Percentiles rank a stretch among this genome's conserved stretches.
These are phyloP conservation scores for Aspergillus chevalieri DNA, from an alignment of 2,329 filamentous ascomycete species.

Conservation along the genomic window DNA sequence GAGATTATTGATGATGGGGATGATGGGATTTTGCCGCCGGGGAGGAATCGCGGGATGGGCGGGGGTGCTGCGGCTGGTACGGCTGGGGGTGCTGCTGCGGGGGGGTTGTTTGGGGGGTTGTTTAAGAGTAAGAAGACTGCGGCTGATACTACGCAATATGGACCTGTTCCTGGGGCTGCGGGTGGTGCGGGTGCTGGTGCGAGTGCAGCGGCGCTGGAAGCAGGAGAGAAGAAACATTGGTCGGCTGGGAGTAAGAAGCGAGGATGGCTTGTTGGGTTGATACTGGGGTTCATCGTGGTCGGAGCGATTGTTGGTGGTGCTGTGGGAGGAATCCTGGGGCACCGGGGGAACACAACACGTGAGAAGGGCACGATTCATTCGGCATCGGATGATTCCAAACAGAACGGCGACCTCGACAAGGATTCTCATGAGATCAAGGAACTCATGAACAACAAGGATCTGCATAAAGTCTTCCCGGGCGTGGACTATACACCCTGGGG, in stretches of 20 bases:
- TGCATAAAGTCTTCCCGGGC: constrained; percentile 91
- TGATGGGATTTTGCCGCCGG: constrained; percentile 62
- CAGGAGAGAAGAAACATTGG: constrained; percentile 61
- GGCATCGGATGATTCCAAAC: constrained; percentile 53
- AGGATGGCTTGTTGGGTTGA: constrained; percentile 62
- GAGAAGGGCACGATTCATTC: constrained; percentile 39
- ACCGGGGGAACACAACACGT: constrained; percentile 32
- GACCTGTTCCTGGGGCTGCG: constrained; percentile 41
- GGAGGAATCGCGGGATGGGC: constrained; percentile 15
- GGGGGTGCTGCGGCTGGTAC: constrained; percentile 38
- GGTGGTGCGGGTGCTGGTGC: no score
- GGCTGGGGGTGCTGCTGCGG: constrained; percentile 40
- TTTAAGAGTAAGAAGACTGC: constrained; percentile 36
- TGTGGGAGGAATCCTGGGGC: constrained; percentile 64
- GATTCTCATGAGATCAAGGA: constrained; percentile 73
- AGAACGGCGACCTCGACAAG: constrained; percentile 66
- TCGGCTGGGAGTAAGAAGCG: constrained; percentile 58
- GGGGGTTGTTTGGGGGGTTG: constrained; percentile 40
- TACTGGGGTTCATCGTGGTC: constrained; percentile 60
- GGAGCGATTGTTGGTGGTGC: constrained; percentile 68
- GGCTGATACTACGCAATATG: constrained; percentile 45
- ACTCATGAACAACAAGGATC: constrained; percentile 69
- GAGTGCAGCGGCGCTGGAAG: constrained; percentile 18
- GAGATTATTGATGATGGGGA: constrained; percentile 83
- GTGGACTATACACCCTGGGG: constrained; percentile 94